phyloP scores from a whole-genome alignment of 2,329 filamentous ascomycete species.

The Capronia americana region DNA sequence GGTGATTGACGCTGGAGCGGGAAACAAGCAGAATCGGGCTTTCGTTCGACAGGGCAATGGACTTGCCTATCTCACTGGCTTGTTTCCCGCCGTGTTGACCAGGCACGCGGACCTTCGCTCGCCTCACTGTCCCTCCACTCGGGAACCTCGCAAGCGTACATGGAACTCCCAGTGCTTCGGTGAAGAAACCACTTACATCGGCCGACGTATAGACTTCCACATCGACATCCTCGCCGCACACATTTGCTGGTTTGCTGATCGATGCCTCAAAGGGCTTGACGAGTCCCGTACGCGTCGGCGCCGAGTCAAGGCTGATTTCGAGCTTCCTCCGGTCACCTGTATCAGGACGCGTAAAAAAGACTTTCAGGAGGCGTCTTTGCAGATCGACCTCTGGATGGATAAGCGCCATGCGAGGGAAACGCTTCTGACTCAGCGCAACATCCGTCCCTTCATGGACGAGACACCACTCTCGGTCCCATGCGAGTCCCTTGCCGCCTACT shows the following conservation, averaged over 20 bases:
- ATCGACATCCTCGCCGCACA: constrained; percentile 81
- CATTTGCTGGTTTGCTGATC: constrained; percentile 62
- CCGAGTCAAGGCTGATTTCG: constrained; percentile 63
- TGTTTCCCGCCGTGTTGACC: constrained; percentile 61
- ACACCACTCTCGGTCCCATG: constrained; percentile 98
- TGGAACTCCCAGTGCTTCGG: constrained; percentile 73
- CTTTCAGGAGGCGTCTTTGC: constrained; percentile 66
- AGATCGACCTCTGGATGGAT: constrained; percentile 78
- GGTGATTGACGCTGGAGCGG: constrained; percentile 74
- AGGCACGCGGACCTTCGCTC: constrained; percentile 54
- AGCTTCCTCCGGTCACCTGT: constrained; percentile 41
- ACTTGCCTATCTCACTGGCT: constrained; percentile 52
- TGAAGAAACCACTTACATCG: constrained; percentile 77
- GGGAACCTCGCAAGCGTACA: constrained; percentile 87
- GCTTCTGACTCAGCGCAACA: constrained; percentile 84
- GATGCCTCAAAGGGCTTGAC: constrained; percentile 42
- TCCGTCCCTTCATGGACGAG: constrained; percentile 85
- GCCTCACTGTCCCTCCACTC: constrained; percentile 49
- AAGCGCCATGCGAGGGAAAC: constrained; percentile 84
- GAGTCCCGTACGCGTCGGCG: constrained; percentile 48
- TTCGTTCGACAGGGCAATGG: constrained; percentile 87
- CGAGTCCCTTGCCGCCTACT: constrained; percentile 79
- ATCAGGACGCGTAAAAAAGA: constrained; percentile 55
- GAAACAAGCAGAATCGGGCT: constrained; percentile 89
- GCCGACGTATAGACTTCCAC: constrained; percentile 72